Percentiles rank a stretch among this genome's conserved stretches.
Evolutionary conservation across 441 rosid genomes (phyloP).

Genomic region (Brassica hybrid): DNA sequence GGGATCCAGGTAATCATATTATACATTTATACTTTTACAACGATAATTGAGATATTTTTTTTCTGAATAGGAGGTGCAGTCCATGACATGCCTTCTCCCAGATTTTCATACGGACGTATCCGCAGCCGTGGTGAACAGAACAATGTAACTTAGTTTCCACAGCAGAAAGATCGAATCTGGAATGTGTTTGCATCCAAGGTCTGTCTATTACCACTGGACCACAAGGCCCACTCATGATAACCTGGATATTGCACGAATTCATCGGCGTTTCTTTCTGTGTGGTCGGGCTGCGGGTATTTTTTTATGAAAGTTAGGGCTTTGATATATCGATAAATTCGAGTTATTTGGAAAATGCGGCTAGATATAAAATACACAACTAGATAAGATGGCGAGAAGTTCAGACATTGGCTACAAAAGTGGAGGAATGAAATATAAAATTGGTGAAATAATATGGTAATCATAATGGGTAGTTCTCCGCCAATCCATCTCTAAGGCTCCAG

Average conservation of each 20-base stretch:
- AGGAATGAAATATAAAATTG: not conserved
- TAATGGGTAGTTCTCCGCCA: constrained; percentile 39
- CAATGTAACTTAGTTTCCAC: no score
- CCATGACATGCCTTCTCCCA: no score
- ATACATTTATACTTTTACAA: no score
- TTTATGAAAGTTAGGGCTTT: not conserved
- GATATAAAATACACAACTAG: constrained; percentile 14
- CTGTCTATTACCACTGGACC: no score
- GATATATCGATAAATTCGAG: constrained; percentile 1
- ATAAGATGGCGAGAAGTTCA: constrained; percentile 37
- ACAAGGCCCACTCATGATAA: not conserved
- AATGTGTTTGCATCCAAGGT: no score
- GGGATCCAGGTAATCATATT: no score
- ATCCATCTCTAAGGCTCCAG: constrained; percentile 28
- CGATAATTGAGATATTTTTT: no score
- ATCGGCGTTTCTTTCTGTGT: not conserved
- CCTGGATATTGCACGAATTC: constrained; percentile 1
- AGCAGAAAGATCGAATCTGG: no score
- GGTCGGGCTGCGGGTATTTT: not conserved
- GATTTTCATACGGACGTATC: no score
- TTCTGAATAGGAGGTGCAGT: no score
- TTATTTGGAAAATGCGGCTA: constrained; percentile 15
- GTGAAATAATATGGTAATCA: constrained; percentile 32
- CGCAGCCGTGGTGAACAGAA: no score
- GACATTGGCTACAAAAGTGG: constrained; percentile 1